Evolutionary conservation across 1,139 yeast species (phyloP).

Genomic region (Pichia sp.): DNA sequence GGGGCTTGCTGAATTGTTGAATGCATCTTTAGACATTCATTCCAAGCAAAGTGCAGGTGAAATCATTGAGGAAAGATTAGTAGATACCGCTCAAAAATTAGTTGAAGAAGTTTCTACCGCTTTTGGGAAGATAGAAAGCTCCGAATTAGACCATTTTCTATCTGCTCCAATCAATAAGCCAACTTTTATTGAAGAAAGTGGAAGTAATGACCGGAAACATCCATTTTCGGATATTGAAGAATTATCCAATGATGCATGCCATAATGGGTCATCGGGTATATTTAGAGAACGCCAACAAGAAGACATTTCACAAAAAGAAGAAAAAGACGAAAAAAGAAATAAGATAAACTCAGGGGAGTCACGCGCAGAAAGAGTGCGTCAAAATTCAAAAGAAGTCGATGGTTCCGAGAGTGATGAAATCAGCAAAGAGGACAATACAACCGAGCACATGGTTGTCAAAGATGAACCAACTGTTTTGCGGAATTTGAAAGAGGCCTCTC

Average conservation of each 20-base stretch:
- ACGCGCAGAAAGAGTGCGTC: too few species aligned
- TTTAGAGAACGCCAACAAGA: too few species aligned
- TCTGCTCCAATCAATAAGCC: background rate
- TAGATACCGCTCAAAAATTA: background rate
- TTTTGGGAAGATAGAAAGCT: constrained; percentile 5
- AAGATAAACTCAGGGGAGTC: background rate
- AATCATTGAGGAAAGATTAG: constrained; percentile 7
- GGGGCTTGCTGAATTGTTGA: constrained; percentile 21
- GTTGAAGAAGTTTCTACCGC: background rate
- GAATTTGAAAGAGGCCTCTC: background rate
- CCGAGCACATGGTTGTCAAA: constrained; percentile 3
- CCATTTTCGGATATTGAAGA: background rate
- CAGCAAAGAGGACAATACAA: background rate
- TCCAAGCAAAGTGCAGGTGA: constrained; percentile 21
- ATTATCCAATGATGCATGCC: background rate
- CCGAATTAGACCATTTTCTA: constrained; percentile 5
- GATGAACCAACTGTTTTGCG: too few species aligned
- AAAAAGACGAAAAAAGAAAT: too few species aligned
- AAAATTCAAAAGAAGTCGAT: background rate
- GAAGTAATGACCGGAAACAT: too few species aligned
- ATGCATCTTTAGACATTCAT: constrained; percentile 25
- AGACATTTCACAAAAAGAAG: too few species aligned
- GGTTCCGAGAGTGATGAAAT: background rate
- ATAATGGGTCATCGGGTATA: too few species aligned
- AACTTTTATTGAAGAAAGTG: background rate